Percentiles rank a stretch among this genome's conserved stretches.
These are phyloP conservation scores for Phragmites australis DNA, from an alignment of 176 grass and related monocot genomes.

Conservation along the genomic window DNA sequence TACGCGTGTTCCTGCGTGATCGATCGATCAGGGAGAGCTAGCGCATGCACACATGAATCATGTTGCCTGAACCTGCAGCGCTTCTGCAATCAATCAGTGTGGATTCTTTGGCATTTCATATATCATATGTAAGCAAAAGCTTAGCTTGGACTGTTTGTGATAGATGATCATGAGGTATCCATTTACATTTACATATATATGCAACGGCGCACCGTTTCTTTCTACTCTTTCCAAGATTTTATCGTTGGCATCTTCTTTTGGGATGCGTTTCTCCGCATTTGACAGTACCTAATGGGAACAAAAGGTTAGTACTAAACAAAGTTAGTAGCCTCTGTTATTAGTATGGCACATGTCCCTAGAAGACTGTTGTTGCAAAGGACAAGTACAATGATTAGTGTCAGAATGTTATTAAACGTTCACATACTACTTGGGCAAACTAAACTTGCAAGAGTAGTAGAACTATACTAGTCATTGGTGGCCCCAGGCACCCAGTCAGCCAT, in stretches of 20 bases:
- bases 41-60: background rate
- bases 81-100: background rate
- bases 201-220: background rate
- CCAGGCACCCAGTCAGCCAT: background rate
- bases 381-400: constrained; percentile 14
- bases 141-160: background rate
- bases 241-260: background rate
- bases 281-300: constrained; percentile 12
- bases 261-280: constrained; percentile 7
- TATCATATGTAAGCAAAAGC: background rate
- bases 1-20: background rate
- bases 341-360: background rate
- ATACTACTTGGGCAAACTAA: background rate
- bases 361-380: constrained; percentile 6
- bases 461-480: constrained; percentile 25
- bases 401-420: background rate
- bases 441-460: background rate
- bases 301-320: background rate
- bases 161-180: background rate
- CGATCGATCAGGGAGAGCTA: background rate
- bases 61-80: background rate
- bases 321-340: background rate
- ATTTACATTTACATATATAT: background rate
- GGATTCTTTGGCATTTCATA: background rate
- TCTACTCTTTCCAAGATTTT: background rate